phyloP scores from a whole-genome alignment of 1,284 basidiomycete species.

The Agroathelia rolfsii region DNA sequence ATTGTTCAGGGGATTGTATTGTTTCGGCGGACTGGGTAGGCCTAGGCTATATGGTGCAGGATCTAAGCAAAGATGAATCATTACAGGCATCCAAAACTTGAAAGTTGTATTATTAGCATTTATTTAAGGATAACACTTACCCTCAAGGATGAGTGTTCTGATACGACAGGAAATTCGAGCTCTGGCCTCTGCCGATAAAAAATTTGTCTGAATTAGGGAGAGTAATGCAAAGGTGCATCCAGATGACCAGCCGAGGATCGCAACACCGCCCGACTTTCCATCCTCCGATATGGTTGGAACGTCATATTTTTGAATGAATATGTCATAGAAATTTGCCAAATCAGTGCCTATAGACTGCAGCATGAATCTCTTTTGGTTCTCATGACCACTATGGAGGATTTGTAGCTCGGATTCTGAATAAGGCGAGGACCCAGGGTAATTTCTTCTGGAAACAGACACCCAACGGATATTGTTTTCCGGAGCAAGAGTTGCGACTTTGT shows the following conservation, averaged over 20 bases:
- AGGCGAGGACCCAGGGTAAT: conserved; percentile 25
- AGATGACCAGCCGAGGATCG: conserved; percentile 28
- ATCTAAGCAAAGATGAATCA: no score
- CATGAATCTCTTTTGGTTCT: no score
- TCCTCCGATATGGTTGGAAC: conserved; percentile 20
- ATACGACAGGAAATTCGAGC: no score
- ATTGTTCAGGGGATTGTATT: no score
- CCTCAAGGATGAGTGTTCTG: no score
- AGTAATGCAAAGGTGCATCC: conserved; percentile 19
- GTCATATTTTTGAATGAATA: conserved; percentile 19
- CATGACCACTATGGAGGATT: conserved; percentile 15
- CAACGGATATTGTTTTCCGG: conserved; percentile 18
- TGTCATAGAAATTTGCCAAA: conserved; percentile 22
- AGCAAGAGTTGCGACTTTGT: conserved; percentile 13
- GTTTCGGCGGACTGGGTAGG: no score
- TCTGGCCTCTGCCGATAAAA: no score
- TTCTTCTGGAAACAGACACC: conserved; percentile 21
- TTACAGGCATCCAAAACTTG: no score
- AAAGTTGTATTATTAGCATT: no score
- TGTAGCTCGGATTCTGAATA: conserved; percentile 23
- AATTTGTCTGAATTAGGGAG: no score
- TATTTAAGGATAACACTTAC: no score
- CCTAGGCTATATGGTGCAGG: no score
- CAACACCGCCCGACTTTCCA: conserved; percentile 21
- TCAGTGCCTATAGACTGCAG: conserved; percentile 22